These are phyloP conservation scores for Pachyrhizus erosus DNA, from an alignment of 306 rosid genomes.

Conservation along the genomic window DNA sequence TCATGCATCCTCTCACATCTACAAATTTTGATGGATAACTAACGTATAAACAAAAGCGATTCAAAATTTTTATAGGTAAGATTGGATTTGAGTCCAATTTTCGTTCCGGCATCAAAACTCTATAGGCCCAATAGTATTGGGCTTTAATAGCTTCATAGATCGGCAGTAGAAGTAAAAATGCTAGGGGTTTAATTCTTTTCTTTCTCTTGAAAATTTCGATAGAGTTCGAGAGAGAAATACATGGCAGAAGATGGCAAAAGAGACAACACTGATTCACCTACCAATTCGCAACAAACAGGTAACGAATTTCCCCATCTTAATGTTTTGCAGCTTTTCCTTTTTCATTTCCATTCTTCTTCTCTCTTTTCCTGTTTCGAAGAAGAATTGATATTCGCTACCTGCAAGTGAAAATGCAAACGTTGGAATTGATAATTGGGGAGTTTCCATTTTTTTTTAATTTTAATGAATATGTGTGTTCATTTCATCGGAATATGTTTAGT, in stretches of 20 bases:
- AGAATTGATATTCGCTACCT: too few species aligned
- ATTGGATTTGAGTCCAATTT: too few species aligned
- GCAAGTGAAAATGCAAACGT: not conserved
- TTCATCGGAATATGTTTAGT: slow-evolving; percentile 6
- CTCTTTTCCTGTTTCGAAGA: not conserved
- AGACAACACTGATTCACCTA: slow-evolving; percentile 49
- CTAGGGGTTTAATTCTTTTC: not conserved
- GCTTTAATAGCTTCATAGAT: not conserved
- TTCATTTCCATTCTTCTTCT: not conserved
- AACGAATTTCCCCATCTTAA: slow-evolving; percentile 18
- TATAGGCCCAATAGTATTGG: not conserved
- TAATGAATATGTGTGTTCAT: not conserved
- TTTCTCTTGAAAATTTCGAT: not conserved
- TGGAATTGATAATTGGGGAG: not conserved
- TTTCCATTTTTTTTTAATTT: not conserved
- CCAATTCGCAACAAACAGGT: slow-evolving; percentile 74
- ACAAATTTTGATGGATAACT: not conserved
- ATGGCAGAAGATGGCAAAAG: slow-evolving; percentile 49
- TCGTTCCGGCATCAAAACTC: too few species aligned
- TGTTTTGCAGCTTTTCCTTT: not conserved
- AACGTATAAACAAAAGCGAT: not conserved
- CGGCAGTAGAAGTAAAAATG: too few species aligned
- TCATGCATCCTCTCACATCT: not conserved
- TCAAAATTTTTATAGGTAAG: too few species aligned
- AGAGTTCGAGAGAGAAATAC: not conserved